phyloP scores from a whole-genome alignment of 2,329 filamentous ascomycete species.

The Colletotrichum sublineola region DNA sequence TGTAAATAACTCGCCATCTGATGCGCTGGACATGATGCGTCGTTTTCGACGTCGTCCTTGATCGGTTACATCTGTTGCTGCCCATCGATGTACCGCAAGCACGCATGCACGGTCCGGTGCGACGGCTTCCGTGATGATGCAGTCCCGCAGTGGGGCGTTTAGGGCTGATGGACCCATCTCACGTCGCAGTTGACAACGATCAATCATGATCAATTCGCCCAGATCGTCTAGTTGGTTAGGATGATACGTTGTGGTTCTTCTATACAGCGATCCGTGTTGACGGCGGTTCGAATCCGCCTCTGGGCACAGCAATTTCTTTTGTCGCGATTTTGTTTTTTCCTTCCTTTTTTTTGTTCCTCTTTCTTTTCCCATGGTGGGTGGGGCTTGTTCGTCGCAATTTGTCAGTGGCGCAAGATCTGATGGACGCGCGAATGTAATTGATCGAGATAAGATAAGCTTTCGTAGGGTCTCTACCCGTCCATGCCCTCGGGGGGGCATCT shows the following conservation, averaged over 20 bases:
- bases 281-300: slow-evolving; percentile 43
- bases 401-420: no score
- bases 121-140: not conserved
- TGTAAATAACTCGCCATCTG: not conserved
- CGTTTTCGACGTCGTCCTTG: not conserved
- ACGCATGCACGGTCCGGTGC: not conserved
- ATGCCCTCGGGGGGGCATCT: no score
- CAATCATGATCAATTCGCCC: slow-evolving; percentile 17
- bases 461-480: no score
- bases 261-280: slow-evolving; percentile 40
- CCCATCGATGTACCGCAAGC: not conserved
- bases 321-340: not conserved
- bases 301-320: slow-evolving; percentile 25
- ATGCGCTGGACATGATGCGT: not conserved
- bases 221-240: slow-evolving; percentile 43
- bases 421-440: no score
- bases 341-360: no score
- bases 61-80: not conserved
- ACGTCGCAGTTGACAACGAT: fast-evolving
- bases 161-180: slow-evolving; percentile 22
- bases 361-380: no score
- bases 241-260: slow-evolving; percentile 43
- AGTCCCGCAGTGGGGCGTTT: slow-evolving; percentile 25
- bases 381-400: no score
- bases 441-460: no score